A percentile compares a stretch with the other conserved stretches of the same genome.
phyloP scores from a whole-genome alignment of 2,329 filamentous ascomycete genomes.

The Polytolypa hystricis region DNA sequence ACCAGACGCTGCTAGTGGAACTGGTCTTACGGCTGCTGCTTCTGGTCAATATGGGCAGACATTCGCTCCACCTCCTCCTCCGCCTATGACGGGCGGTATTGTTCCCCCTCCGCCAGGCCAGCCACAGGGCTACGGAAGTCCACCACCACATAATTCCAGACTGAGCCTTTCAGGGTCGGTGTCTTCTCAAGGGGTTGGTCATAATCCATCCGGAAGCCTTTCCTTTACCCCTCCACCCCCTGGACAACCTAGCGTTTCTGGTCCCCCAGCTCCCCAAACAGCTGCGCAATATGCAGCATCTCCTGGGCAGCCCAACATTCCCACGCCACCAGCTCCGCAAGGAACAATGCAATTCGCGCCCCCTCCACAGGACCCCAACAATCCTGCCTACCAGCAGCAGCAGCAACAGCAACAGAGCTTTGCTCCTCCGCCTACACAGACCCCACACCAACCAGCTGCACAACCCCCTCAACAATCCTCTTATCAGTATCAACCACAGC shows the following conservation, averaged over 20 bases:
- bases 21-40: conserved; percentile 33
- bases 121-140: conserved; percentile 11
- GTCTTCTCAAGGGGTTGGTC: conserved; percentile 16
- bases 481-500: too few species aligned
- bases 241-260: neutral
- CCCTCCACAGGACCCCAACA: conserved; percentile 24
- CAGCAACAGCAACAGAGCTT: too few species aligned
- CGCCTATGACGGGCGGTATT: conserved; percentile 13
- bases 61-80: conserved; percentile 22
- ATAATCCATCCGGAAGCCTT: conserved; percentile 17
- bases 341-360: conserved; percentile 23
- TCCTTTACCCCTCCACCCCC: conserved; percentile 19
- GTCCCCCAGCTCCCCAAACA: conserved; percentile 11
- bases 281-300: conserved; percentile 24
- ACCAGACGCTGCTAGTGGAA: conserved; percentile 40
- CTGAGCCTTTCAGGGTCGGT: conserved; percentile 18
- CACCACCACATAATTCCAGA: conserved; percentile 27
- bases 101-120: conserved; percentile 10
- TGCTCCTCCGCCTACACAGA: conserved; percentile 7
- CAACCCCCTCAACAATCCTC: conserved; percentile 11
- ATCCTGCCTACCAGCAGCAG: conserved; percentile 24
- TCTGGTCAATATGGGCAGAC: conserved; percentile 27
- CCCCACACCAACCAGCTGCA: conserved; percentile 5
- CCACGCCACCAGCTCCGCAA: conserved; percentile 12
- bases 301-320: conserved; percentile 24